Evolutionary conservation across 495 filamentous ascomycete genomes (phyloP).

Genomic region (Penicillium tannophilum): DNA sequence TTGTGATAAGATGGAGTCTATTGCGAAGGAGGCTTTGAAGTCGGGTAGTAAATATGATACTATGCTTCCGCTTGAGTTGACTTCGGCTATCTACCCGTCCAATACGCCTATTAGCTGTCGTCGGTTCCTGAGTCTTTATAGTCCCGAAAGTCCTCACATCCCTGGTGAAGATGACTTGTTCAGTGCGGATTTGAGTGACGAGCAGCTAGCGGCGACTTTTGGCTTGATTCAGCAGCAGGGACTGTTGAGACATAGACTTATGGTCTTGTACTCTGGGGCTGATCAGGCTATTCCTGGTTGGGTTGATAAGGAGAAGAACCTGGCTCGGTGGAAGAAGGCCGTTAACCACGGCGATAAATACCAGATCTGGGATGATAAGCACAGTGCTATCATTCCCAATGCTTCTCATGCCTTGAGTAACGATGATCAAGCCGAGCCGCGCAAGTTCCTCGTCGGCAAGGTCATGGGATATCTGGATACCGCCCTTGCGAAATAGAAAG

Average conservation of each 20-base stretch:
- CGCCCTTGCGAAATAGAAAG: constrained; percentile 1
- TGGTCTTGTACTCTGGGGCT: constrained; percentile 62
- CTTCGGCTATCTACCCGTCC: constrained; percentile 23
- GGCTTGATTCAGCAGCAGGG: constrained; percentile 56
- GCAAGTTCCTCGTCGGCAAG: constrained; percentile 37
- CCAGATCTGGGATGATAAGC: constrained; percentile 42
- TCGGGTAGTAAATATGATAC: constrained; percentile 27
- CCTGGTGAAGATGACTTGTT: constrained; percentile 85
- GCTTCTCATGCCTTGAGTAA: constrained; percentile 52
- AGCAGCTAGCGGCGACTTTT: constrained; percentile 60
- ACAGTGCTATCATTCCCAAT: constrained; percentile 43
- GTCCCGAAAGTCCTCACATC: constrained; percentile 47
- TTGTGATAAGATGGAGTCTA: constrained; percentile 26
- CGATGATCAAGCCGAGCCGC: constrained; percentile 47
- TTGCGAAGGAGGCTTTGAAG: constrained; percentile 31
- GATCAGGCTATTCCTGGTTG: constrained; percentile 69
- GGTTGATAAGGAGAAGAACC: constrained; percentile 64
- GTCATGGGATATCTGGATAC: constrained; percentile 36
- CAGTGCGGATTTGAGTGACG: constrained; percentile 71
- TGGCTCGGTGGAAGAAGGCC: constrained; percentile 68
- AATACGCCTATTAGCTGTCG: constrained; percentile 60
- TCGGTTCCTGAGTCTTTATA: constrained; percentile 67
- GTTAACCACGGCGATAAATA: constrained; percentile 28
- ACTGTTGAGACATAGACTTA: constrained; percentile 50
- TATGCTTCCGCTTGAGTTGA: constrained; percentile 38